Evolutionary conservation across 352 stramenopile species (phyloP).

Genomic region (Globisporangium iwayamae): DNA sequence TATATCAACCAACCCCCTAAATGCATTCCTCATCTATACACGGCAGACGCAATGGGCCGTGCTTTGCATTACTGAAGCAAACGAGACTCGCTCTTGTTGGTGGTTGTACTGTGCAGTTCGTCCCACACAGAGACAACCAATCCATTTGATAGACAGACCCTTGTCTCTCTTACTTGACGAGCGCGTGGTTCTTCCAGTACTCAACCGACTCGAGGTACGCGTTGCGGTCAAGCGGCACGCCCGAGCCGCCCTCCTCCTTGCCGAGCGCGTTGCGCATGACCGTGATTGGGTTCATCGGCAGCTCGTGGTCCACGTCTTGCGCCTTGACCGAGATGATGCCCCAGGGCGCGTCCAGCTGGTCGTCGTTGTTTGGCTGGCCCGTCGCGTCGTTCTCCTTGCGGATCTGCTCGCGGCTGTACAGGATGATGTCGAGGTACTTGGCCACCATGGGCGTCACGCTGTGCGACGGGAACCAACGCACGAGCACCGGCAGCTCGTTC

Average conservation of each 20-base stretch:
- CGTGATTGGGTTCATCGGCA: constrained; percentile 98
- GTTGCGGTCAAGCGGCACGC: constrained; percentile 73
- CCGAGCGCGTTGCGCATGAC: constrained; percentile 98
- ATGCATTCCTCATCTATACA: constrained; percentile 37
- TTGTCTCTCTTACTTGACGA: constrained; percentile 57
- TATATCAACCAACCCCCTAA: constrained; percentile 14
- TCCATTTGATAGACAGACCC: background rate
- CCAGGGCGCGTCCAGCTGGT: constrained; percentile 76
- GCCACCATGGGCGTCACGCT: constrained; percentile 83
- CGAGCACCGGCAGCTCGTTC: constrained; percentile 93
- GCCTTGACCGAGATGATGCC: constrained; percentile 97
- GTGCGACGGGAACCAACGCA: constrained; percentile 91
- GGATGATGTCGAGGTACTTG: constrained; percentile 96
- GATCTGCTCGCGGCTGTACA: constrained; percentile 98
- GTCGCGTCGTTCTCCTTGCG: constrained; percentile 92
- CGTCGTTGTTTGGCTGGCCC: constrained; percentile 33
- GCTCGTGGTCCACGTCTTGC: constrained; percentile 93
- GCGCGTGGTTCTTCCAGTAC: constrained; percentile 86
- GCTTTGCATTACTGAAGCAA: background rate
- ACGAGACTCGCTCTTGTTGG: background rate
- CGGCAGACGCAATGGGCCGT: background rate
- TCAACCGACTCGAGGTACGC: constrained; percentile 83
- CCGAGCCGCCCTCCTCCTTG: constrained; percentile 90
- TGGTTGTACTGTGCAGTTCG: background rate
- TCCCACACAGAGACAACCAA: background rate